Evolutionary conservation across 192 early-diverging fungal species (phyloP).

Genomic region (Ambispora gerdemannii): DNA sequence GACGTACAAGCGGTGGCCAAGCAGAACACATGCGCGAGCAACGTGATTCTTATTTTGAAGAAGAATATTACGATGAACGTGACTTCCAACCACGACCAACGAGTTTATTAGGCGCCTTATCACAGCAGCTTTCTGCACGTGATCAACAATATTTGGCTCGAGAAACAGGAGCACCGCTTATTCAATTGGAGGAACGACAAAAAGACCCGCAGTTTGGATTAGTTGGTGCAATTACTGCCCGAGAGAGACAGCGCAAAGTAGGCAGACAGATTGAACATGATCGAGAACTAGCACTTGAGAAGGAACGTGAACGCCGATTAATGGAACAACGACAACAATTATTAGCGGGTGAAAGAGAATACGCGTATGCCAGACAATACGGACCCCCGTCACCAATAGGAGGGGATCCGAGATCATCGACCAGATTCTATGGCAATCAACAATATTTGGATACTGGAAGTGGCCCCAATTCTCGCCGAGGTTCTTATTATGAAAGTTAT

Average conservation of each 20-base stretch:
- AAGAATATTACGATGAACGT: constrained; percentile 25
- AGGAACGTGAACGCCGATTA: constrained; percentile 24
- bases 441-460: constrained; percentile 8
- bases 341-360: constrained; percentile 10
- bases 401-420: constrained; percentile 12
- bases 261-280: constrained; percentile 19
- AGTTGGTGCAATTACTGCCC: constrained; percentile 28
- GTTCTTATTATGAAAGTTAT: constrained; percentile 19
- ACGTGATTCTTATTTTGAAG: constrained; percentile 9
- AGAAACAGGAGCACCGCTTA: constrained; percentile 18
- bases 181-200: constrained; percentile 22
- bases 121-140: constrained; percentile 26
- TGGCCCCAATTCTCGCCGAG: neutral
- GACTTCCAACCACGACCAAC: constrained; percentile 21
- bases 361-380: neutral
- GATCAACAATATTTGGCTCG: constrained; percentile 13
- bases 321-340: constrained; percentile 22
- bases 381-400: neutral
- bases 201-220: constrained; percentile 28
- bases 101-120: neutral
- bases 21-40: constrained; percentile 21
- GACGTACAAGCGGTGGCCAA: constrained; percentile 24
- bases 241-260: constrained; percentile 14
- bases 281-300: constrained; percentile 20
- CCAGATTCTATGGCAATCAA: constrained; percentile 13